These are phyloP conservation scores for Knoxdaviesia proteae DNA, from an alignment of 2,329 filamentous ascomycete genomes.

Conservation along the genomic window DNA sequence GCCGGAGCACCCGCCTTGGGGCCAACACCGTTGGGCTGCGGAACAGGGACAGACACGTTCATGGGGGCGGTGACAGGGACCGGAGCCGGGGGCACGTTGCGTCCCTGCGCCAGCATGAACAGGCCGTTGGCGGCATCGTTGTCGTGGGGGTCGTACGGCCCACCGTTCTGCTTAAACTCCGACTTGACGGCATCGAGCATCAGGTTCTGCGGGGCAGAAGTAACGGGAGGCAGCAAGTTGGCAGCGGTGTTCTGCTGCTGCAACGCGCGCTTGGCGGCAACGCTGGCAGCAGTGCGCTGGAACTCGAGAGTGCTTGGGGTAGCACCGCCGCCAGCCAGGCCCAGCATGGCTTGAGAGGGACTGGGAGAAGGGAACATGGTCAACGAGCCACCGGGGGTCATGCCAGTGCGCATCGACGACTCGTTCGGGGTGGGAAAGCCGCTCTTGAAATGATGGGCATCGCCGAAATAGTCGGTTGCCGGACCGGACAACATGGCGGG, in stretches of 20 bases:
- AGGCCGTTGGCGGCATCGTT: slow-evolving; percentile 91
- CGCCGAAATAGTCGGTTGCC: slow-evolving; percentile 68
- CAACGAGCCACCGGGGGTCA: slow-evolving; percentile 72
- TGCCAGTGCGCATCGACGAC: slow-evolving; percentile 71
- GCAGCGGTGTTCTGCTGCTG: slow-evolving; percentile 16
- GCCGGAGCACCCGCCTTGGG: no score
- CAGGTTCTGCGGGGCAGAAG: slow-evolving; percentile 14
- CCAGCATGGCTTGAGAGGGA: slow-evolving; percentile 65
- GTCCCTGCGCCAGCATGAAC: slow-evolving; percentile 71
- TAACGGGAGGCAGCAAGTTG: no score
- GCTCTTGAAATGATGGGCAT: slow-evolving; percentile 56
- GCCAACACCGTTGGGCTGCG: no score
- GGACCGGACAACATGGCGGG: slow-evolving; percentile 93
- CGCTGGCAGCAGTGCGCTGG: slow-evolving; percentile 75
- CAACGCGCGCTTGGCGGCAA: slow-evolving; percentile 39
- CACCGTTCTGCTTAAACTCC: slow-evolving; percentile 26
- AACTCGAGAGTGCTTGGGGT: slow-evolving; percentile 89
- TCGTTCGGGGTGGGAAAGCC: slow-evolving; percentile 93
- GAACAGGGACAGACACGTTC: neutral
- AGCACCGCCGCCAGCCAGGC: slow-evolving; percentile 58
- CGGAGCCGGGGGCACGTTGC: slow-evolving; percentile 24
- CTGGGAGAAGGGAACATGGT: slow-evolving; percentile 92
- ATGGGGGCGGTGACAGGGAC: slow-evolving; percentile 1
- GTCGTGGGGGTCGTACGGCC: slow-evolving; percentile 70
- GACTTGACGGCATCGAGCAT: slow-evolving; percentile 17